Evolutionary conservation across 371 early-diverging fungal species (phyloP).

Genomic region (Zychaea mexicana): DNA sequence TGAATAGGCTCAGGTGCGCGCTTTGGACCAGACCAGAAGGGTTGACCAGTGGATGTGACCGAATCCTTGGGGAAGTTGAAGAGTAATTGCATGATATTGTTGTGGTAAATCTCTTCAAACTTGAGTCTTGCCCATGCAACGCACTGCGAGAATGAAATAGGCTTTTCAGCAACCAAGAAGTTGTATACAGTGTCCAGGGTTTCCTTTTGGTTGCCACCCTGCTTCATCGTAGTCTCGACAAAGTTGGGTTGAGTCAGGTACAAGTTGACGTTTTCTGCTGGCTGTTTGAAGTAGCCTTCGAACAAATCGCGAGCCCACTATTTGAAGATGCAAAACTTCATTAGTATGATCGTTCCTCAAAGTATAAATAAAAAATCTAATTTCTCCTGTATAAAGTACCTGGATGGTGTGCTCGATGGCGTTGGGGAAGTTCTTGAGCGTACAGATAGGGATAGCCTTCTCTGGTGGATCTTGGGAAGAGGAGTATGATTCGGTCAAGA

Average conservation of each 20-base stretch:
- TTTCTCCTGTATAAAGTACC: conserved; percentile 15
- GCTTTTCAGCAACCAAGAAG: conserved; percentile 77
- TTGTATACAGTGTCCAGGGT: conserved; percentile 69
- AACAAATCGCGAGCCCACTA: conserved; percentile 98
- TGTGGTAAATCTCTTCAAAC: conserved; percentile 94
- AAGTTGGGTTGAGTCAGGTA: conserved; percentile 86
- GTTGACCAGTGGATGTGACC: conserved; percentile 90
- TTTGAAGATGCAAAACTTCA: not conserved
- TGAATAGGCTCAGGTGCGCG: conserved; percentile 88
- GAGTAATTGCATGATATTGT: conserved; percentile 91
- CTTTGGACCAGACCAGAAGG: conserved; percentile 99
- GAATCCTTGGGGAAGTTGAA: conserved; percentile 96
- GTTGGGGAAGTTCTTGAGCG: conserved; percentile 99
- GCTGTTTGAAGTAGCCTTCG: conserved; percentile 92
- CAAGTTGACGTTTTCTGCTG: conserved; percentile 91
- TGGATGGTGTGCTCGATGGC: conserved; percentile 99
- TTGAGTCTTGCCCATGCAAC: conserved; percentile 89
- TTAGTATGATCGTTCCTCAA: too few species aligned
- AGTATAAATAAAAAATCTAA: not conserved
- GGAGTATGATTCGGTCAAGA: conserved; percentile 98
- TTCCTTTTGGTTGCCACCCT: conserved; percentile 83
- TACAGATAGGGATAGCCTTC: conserved; percentile 99
- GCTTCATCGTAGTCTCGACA: conserved; percentile 78
- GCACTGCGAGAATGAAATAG: conserved; percentile 89
- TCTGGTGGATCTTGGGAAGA: conserved; percentile 99